Percentiles rank a stretch among this genome's conserved stretches.
Conservation (phyloP, 2,329 filamentous ascomycete species). For the Ophiocordyceps robertsii region DNA sequence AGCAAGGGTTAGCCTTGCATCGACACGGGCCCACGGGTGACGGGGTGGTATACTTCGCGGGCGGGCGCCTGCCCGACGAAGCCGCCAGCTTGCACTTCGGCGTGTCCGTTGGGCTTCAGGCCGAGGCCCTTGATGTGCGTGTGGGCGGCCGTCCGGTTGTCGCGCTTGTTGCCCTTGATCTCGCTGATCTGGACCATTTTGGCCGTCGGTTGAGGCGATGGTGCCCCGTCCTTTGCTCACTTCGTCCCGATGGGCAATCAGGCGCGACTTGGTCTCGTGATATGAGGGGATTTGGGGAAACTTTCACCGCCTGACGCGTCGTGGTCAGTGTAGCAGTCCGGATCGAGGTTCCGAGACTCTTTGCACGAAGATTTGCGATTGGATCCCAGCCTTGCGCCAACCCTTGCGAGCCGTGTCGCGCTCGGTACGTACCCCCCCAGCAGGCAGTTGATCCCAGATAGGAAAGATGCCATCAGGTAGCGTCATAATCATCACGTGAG, state of each 20-base stretch:
- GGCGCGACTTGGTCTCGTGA: no score
- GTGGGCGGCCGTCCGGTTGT: slow-evolving; percentile 91
- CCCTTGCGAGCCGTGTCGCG: no score
- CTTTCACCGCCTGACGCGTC: background rate
- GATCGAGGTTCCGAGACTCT: background rate
- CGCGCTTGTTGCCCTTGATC: slow-evolving; percentile 86
- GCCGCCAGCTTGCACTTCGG: slow-evolving; percentile 65
- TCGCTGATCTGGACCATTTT: slow-evolving; percentile 84
- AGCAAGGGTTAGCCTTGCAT: slow-evolving; percentile 5
- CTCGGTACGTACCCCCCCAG: background rate
- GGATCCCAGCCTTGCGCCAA: slow-evolving; percentile 13
- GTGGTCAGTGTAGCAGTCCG: background rate
- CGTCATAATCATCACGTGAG: no score
- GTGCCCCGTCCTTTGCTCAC: background rate
- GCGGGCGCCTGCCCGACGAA: slow-evolving; percentile 84
- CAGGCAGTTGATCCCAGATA: background rate
- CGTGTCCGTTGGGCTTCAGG: slow-evolving; percentile 70
- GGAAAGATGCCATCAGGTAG: no score
- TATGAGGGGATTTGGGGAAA: no score
- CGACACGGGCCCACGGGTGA: background rate
- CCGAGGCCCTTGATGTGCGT: slow-evolving; percentile 96
- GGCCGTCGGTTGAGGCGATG: slow-evolving; percentile 13
- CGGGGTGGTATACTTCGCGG: slow-evolving; percentile 54
- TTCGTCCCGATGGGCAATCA: background rate
- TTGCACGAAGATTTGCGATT: slow-evolving; percentile 15